Evolutionary conservation across 2,329 filamentous ascomycete genomes (phyloP), one percentile per base, ranked within the genome.

Genomic region (Stachybotrys echinatus): DNA sequence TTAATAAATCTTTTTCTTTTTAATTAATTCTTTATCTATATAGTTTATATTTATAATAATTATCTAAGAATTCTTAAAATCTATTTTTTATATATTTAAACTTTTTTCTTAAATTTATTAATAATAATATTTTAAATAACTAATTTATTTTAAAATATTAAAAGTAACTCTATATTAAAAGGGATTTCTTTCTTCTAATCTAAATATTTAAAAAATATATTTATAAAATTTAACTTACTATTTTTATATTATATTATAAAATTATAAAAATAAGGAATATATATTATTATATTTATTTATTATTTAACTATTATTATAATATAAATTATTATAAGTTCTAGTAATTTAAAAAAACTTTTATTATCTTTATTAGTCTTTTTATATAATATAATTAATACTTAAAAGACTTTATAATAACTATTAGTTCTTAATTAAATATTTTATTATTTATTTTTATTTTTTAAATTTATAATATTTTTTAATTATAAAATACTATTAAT

Each of bases 301-400:
- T 45, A 38, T 46, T 42, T 19, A 47, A 31, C 23, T 48, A 43
- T 34, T 23, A 48, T 19, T 40, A 51, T 6, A 12, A 46, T 51
- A 45, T 48, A 46, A 45, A 21, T 23, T 23, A 46, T 12, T 42
- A 50, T 50, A 44, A 21, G 42, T 44, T 44, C 23, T 44, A 44
- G 20, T 44, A 45, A 18, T 20, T 43, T 51, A 48, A 44, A 44
- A 39, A 40, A 19, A 46, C 44, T 48, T 48, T 23, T 39, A 48
- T 17, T 12, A 8, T 12, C 12, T 40, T n/a, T 46, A 31, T 23
- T 17, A 48, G 17, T 14, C 21, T 45, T 45, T n/a, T 48, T 39
- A 22, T 40, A 14, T 21, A 22, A 31, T 48, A 48, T 2, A 14
- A 4, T 39, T 46, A 45, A 20, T 46, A 46, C 34, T 39, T 40